Conservation (phyloP, 495 filamentous ascomycete species). For the Astrothelium macrocarpum region DNA sequence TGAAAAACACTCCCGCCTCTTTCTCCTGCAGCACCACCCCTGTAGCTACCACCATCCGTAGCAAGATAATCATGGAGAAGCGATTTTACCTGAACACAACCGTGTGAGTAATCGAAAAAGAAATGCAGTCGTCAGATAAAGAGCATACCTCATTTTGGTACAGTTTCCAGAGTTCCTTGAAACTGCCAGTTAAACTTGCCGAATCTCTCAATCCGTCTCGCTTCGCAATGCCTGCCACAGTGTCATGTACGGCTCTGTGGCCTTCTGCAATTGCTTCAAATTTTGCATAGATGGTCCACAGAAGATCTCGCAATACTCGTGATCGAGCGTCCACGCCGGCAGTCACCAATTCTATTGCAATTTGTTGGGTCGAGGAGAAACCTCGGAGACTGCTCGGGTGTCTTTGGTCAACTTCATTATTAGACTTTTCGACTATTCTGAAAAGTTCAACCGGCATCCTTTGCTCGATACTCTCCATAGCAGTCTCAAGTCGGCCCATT, state of each 20-base stretch:
- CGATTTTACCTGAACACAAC: slow-evolving; percentile 59
- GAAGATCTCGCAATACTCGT: slow-evolving; percentile 72
- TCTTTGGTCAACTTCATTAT: slow-evolving; percentile 81
- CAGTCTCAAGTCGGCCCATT: slow-evolving; percentile 72
- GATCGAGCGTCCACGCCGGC: slow-evolving; percentile 59
- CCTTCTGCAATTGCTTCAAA: slow-evolving; percentile 95
- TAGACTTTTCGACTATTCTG: slow-evolving; percentile 86
- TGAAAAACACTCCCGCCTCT: slow-evolving; percentile 48
- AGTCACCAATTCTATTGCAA: slow-evolving; percentile 38
- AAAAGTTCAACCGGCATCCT: slow-evolving; percentile 90
- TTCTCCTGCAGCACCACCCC: slow-evolving; percentile 38
- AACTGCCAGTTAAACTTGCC: slow-evolving; percentile 59
- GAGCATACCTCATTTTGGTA: slow-evolving; percentile 59
- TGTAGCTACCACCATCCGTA: slow-evolving; percentile 65
- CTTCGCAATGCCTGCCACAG: slow-evolving; percentile 68
- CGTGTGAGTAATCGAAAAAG: slow-evolving; percentile 24
- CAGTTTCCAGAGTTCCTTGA: slow-evolving; percentile 91
- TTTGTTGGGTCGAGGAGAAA: slow-evolving; percentile 36
- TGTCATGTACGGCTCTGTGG: slow-evolving; percentile 87
- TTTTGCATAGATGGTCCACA: slow-evolving; percentile 89
- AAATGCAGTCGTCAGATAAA: slow-evolving; percentile 26
- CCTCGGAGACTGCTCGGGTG: slow-evolving; percentile 64
- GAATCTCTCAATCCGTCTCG: slow-evolving; percentile 55
- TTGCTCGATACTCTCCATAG: slow-evolving; percentile 84
- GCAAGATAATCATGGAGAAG: slow-evolving; percentile 94